Conservation (phyloP, 805 yeast species). For the Candida insectorum region DNA sequence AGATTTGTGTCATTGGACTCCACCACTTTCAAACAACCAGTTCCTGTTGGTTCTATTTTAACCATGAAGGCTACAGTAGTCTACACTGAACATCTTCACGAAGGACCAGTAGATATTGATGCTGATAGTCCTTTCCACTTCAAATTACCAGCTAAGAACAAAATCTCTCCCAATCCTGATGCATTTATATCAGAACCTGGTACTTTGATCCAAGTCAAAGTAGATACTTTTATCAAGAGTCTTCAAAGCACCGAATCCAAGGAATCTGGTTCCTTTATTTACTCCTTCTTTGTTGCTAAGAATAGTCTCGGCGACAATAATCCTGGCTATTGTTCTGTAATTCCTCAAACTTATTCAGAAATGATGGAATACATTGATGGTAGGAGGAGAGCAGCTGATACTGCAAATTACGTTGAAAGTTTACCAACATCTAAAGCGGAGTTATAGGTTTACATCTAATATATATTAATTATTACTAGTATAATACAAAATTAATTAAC, state of each 20-base stretch:
- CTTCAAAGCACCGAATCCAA: conserved; percentile 58
- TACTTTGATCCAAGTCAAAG: conserved; percentile 84
- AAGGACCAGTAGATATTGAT: conserved; percentile 16
- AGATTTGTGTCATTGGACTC: conserved; percentile 87
- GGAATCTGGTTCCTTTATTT: conserved; percentile 84
- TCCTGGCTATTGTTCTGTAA: conserved; percentile 70
- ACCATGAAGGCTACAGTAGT: conserved; percentile 79
- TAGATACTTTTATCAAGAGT: conserved; percentile 73
- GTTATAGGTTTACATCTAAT: conserved; percentile 1
- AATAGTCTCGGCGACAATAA: conserved; percentile 36
- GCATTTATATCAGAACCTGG: conserved; percentile 76
- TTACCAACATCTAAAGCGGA: conserved; percentile 20
- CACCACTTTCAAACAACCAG: conserved; percentile 90
- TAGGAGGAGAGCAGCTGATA: conserved; percentile 82
- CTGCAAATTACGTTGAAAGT: conserved; percentile 59
- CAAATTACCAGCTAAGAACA: conserved; percentile 57
- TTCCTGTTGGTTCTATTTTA: conserved; percentile 90
- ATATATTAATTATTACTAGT: conserved; percentile 4
- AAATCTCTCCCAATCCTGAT: conserved; percentile 44
- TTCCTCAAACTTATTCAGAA: conserved; percentile 85
- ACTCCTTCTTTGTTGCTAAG: conserved; percentile 81
- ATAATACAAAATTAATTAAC: conserved; percentile 7
- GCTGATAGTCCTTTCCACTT: conserved; percentile 44
- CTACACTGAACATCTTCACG: conserved; percentile 72
- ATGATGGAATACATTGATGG: conserved; percentile 92